Evolutionary conservation across 2,329 filamentous ascomycete species (phyloP).

Genomic region (Hypoxylon sp.): DNA sequence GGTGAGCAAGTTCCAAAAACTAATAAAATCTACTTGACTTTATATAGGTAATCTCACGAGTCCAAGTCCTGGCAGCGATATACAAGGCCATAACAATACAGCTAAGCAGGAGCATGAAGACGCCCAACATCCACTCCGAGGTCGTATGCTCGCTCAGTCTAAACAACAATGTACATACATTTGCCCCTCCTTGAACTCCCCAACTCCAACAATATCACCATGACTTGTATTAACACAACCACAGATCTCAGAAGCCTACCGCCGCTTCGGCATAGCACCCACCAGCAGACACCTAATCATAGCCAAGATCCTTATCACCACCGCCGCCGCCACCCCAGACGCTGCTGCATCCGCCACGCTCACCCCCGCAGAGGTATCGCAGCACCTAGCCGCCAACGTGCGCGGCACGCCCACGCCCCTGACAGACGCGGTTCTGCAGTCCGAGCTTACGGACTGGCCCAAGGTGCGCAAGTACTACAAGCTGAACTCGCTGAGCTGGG

Average conservation of each 20-base stretch:
- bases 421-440: conserved; percentile 67
- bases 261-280: conserved; percentile 82
- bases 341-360: conserved; percentile 33
- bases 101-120: conserved; percentile 70
- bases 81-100: conserved; percentile 79
- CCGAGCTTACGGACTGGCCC: conserved; percentile 66
- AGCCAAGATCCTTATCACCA: conserved; percentile 75
- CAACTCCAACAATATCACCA: not conserved
- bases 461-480: conserved; percentile 89
- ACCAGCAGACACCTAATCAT: conserved; percentile 77
- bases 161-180: conserved; percentile 75
- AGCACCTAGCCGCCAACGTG: conserved; percentile 69
- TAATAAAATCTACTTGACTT: not conserved
- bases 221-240: conserved; percentile 20
- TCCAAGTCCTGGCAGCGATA: conserved; percentile 77
- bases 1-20: not conserved
- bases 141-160: conserved; percentile 82
- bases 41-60: conserved; percentile 71
- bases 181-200: not conserved
- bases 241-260: conserved; percentile 93
- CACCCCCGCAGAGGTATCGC: conserved; percentile 56
- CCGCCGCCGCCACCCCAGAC: conserved; percentile 47
- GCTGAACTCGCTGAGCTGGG: conserved; percentile 67
- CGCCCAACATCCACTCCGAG: conserved; percentile 88
- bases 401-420: conserved; percentile 68